Base-by-base conservation (phyloP, 768 basidiomycete genomes). In the Suillus bovinus region DNA sequence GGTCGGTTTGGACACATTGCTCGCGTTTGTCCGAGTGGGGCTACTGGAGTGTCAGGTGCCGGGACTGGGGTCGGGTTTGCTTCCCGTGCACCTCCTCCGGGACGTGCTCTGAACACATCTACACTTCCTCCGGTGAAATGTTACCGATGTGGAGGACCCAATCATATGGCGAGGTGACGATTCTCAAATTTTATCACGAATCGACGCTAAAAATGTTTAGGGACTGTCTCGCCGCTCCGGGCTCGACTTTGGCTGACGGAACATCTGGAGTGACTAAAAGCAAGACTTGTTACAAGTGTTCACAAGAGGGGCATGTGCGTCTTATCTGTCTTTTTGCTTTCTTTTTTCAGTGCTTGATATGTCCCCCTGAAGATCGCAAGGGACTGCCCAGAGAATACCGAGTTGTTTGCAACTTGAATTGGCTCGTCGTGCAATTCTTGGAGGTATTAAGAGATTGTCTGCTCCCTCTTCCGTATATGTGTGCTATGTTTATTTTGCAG, bases 231-330 rank as follows among this genome's bases (percentile, higher is more conserved):
- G 93, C 93, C 61, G 74, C 90, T 38, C 84, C 87, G 52, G 87
- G 88, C 27, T 77, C 82, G 24, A 79, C 81, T 29, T 72, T 78
- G 24, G 72, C 79, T 49, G 83, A 83, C 49, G 79, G 81, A 56
- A 72, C 78, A 52, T 80, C 81, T 27, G 80, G 80, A 47, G 74
- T 77, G 60, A 85, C 81, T 74, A 90, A 85, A 77, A 84, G 72
- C 65, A 94, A 90, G 80, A 91, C 89, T 58, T 94, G 93, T 73
- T 94, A 91, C 78, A 93, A 91, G 71, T 94, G 93, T 70, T 88
- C 91, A 71, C 86, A 88, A 73, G 90, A 91, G 74, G 93, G 93
- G 66, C 92, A 94, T 79, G 92, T 94, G 72, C 75, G 90, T 80
- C 31, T 54, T 49, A 54, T 44, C 36, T 14, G 8, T 13, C 31